phyloP scores from a whole-genome alignment of 2,329 filamentous ascomycete genomes.

The Sporothrix brasiliensis region DNA sequence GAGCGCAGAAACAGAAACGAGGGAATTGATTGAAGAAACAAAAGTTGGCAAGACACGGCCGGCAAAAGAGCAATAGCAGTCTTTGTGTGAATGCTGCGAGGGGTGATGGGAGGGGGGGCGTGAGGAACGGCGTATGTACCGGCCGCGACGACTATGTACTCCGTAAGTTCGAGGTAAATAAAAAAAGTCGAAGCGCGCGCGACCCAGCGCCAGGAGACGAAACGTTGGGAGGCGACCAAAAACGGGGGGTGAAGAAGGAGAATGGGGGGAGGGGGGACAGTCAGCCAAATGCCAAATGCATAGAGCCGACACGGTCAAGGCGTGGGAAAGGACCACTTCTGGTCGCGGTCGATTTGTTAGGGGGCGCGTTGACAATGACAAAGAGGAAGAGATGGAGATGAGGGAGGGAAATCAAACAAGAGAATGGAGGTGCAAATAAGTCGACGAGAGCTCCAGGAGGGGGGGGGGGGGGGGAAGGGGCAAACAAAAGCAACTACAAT shows the following conservation, averaged over 20 bases:
- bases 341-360: conserved; percentile 2
- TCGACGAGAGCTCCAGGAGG: background rate
- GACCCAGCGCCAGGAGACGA: conserved; percentile 24
- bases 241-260: conserved; percentile 4
- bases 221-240: conserved; percentile 22
- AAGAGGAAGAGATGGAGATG: background rate
- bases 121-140: background rate
- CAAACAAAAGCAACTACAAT: background rate
- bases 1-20: conserved; percentile 2
- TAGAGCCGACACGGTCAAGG: background rate
- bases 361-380: background rate
- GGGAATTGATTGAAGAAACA: conserved; percentile 1
- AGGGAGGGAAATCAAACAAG: background rate
- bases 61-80: background rate
- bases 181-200: conserved; percentile 30
- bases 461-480: background rate
- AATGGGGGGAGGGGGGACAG: conserved; percentile 7
- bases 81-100: background rate
- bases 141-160: background rate
- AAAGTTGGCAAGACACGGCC: conserved; percentile 1
- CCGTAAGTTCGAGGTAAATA: background rate
- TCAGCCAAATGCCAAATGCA: conserved; percentile 10
- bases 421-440: background rate
- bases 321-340: conserved; percentile 4
- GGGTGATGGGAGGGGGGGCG: background rate